Base-by-base conservation (phyloP, 2,329 filamentous ascomycete genomes). In the Fusarium subglutinans region DNA sequence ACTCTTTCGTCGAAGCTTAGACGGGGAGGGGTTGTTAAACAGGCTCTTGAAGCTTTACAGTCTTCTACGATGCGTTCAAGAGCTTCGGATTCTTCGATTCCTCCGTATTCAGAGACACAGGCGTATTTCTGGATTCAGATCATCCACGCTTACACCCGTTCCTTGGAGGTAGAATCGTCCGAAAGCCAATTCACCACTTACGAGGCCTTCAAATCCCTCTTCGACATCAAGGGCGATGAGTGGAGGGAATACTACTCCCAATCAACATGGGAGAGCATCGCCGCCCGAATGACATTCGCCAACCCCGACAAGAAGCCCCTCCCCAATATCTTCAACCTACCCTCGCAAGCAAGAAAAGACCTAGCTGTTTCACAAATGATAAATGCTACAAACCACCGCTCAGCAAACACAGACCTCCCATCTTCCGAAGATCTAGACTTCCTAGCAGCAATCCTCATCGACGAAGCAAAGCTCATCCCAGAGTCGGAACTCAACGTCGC, bases 121-220 rank as follows among this genome's bases (percentile, higher is more conserved):
- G 77, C 79, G 2, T 81, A 81, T 48, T 81, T 81, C 50, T 81
- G 80, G 79, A 73, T 80, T 0, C 79, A 81, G 48, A 59, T 79
- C 4, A 70, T 74, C 1, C 79, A 81, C 6, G 70, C 76, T 3
- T 68, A 72, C 8, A 24, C 77, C 6, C 51, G 67, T 5, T 76
- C 76, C 0, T 28, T 79, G 2, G 74, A 77, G 5, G 20, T 18
- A 1, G 44, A 56, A 8, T 11, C 56, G 1, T 24, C 44, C 3
- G n/a, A 47, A 2, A 12, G 30, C 0, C 47, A 37, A 1, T 63
- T 64, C 44, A 69, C 63, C 5, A 74, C 72, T 0, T 79, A 75
- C 22, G 72, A 70, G 3, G 72, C 70, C 1, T 79, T 81, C 24
- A 77, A 68, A 17, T 63, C 73, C 0, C 67, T 81, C 0, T 80